Base-by-base conservation (phyloP, 2,329 filamentous ascomycete genomes). In the Paecilomyces formosus region DNA sequence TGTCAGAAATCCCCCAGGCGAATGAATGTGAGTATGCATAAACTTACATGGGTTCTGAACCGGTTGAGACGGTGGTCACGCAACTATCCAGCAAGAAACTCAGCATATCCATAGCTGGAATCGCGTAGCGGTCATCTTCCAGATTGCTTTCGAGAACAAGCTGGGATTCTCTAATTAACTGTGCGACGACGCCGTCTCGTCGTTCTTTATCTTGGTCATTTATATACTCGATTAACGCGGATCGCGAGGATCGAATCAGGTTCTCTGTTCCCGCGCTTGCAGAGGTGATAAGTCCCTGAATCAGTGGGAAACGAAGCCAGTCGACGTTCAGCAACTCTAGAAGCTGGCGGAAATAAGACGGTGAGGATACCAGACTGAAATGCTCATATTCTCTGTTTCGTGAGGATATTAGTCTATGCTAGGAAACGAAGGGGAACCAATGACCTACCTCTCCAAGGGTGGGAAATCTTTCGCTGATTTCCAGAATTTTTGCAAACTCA, bases 31-130 rank as follows among this genome's bases (percentile, higher is more conserved):
- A 31, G 30, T 45, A 8, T n/a, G 8, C 15, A n/a, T 4, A 8
- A 6, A 21, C 69, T 55, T 55, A 73, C 66, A 64, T 63, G 72
- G 77, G 26, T 65, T 71, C 71, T 74, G 77, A 63, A 82, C 78
- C 55, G 81, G 70, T 11, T 74, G 81, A 53, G 78, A 56, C 58
- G 13, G 62, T 53, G 18, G 55, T 55, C n/a, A 72, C 58, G 65
- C 77, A 72, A 62, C 79, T 81, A 75, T 92, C 86, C 71, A 95
- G 82, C 31, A 97, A 74, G 66, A 94, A 95, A 0, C 87, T 87
- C 1, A 89, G 70, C 2, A 92, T 82, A 65, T 96, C 90, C 3
- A 99, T 78, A 0, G 88, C 82, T 0, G 92, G 88, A 22, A 94
- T 82, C 0, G 89, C 72, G 51, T 92, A 81, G 28, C 90, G 83